These are phyloP conservation scores for Sporisorium graminicola DNA, from an alignment of 1,284 basidiomycete species.

Conservation along the genomic window DNA sequence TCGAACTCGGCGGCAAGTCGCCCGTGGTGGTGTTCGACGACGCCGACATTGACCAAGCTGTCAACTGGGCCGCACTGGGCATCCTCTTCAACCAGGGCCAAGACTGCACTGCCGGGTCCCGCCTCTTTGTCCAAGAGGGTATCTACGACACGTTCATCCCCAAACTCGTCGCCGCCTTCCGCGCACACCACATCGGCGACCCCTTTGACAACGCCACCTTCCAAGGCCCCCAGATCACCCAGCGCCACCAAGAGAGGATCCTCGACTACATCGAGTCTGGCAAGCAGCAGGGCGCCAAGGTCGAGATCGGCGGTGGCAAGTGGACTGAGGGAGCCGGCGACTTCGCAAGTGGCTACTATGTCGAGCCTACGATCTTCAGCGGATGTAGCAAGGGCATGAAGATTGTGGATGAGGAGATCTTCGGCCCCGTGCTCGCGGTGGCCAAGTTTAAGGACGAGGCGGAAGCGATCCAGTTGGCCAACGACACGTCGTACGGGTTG, in stretches of 20 bases:
- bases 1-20: slow-evolving; percentile 84
- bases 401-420: slow-evolving; percentile 80
- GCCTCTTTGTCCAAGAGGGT: slow-evolving; percentile 78
- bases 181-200: slow-evolving; percentile 78
- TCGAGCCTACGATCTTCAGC: slow-evolving; percentile 73
- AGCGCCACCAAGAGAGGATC: slow-evolving; percentile 85
- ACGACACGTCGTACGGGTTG: slow-evolving; percentile 86
- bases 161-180: slow-evolving; percentile 75
- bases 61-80: slow-evolving; percentile 79
- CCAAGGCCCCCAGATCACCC: slow-evolving; percentile 87
- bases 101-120: slow-evolving; percentile 78
- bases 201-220: slow-evolving; percentile 79
- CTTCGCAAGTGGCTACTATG: slow-evolving; percentile 73
- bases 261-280: slow-evolving; percentile 90
- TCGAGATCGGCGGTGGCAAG: slow-evolving; percentile 78
- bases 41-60: slow-evolving; percentile 71
- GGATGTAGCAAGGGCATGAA: slow-evolving; percentile 75
- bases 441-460: slow-evolving; percentile 69
- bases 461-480: slow-evolving; percentile 80
- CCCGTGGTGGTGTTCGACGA: slow-evolving; percentile 82
- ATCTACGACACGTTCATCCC: slow-evolving; percentile 77
- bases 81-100: slow-evolving; percentile 77
- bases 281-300: slow-evolving; percentile 80
- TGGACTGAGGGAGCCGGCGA: slow-evolving; percentile 75
- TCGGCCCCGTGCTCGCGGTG: slow-evolving; percentile 79